Evolutionary conservation across 805 yeast species (phyloP).

Genomic region (Blastobotrys attinorum): DNA sequence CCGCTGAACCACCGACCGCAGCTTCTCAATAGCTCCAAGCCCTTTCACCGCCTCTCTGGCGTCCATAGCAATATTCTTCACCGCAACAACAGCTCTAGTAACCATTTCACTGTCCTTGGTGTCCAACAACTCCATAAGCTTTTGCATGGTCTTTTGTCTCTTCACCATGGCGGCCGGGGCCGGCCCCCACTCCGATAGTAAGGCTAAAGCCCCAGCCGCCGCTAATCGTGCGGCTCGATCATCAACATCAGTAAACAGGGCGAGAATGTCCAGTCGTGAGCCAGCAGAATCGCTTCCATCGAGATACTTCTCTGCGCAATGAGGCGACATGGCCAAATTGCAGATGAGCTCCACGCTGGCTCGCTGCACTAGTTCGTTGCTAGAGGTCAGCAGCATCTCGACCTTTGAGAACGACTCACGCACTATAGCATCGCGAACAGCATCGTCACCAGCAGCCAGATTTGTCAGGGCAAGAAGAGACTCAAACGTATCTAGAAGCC

Average conservation of each 20-base stretch:
- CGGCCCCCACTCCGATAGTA: constrained; percentile 30
- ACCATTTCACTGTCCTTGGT: constrained; percentile 3
- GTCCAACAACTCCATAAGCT: constrained; percentile 6
- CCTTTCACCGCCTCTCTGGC: neutral
- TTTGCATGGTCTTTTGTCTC: constrained; percentile 19
- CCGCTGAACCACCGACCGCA: neutral
- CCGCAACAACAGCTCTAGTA: constrained; percentile 5
- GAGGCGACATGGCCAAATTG: constrained; percentile 41
- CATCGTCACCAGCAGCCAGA: constrained; percentile 42
- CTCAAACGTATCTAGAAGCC: constrained; percentile 39
- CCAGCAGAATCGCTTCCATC: constrained; percentile 24
- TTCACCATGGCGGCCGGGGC: constrained; percentile 25
- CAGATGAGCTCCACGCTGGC: constrained; percentile 58
- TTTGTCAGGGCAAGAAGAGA: constrained; percentile 62
- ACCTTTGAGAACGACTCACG: constrained; percentile 40
- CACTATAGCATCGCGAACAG: constrained; percentile 33
- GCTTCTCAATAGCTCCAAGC: neutral
- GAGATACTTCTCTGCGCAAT: constrained; percentile 31
- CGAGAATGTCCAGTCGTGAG: constrained; percentile 25
- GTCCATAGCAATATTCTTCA: constrained; percentile 2
- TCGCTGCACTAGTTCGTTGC: constrained; percentile 43
- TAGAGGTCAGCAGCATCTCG: constrained; percentile 37
- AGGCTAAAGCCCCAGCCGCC: constrained; percentile 34
- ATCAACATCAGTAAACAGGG: constrained; percentile 27
- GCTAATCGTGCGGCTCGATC: constrained; percentile 29